phyloP scores from a whole-genome alignment of 78 protist genomes.

The Paulinella micropora region DNA sequence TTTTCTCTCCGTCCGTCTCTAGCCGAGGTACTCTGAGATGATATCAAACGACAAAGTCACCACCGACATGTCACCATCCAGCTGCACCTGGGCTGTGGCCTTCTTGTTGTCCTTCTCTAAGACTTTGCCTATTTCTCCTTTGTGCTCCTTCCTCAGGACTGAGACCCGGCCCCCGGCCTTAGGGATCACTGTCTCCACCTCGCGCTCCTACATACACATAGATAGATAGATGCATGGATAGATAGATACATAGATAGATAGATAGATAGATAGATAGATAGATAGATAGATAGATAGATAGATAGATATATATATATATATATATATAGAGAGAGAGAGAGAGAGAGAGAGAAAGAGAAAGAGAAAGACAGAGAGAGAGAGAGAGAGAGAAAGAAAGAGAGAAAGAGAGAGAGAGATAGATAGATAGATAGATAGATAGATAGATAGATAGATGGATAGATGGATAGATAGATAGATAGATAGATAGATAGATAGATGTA shows the following conservation, averaged over 20 bases:
- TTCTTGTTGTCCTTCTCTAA: background rate
- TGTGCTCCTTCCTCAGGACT: background rate
- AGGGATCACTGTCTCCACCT: slow-evolving; percentile 5
- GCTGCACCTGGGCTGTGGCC: background rate
- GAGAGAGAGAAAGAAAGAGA: background rate
- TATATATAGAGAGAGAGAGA: too few relatives aligned
- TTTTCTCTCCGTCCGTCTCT: too few relatives aligned
- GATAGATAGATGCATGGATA: too few relatives aligned
- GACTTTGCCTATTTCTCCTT: background rate
- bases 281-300: too few relatives aligned
- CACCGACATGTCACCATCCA: background rate
- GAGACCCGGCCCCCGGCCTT: background rate
- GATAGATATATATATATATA: too few relatives aligned
- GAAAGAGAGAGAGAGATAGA: too few relatives aligned
- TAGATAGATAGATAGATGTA: too few relatives aligned
- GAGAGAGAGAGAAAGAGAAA: background rate
- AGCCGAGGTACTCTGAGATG: background rate
- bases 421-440: too few relatives aligned
- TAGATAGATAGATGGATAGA: too few relatives aligned
- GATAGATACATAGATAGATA: too few relatives aligned
- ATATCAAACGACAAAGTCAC: background rate
- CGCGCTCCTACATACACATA: background rate
- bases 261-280: too few relatives aligned
- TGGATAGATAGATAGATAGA: too few relatives aligned
- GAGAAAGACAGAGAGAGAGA: background rate